Base-by-base conservation (phyloP, 1,284 basidiomycete genomes). In the Puccinia triticina region DNA sequence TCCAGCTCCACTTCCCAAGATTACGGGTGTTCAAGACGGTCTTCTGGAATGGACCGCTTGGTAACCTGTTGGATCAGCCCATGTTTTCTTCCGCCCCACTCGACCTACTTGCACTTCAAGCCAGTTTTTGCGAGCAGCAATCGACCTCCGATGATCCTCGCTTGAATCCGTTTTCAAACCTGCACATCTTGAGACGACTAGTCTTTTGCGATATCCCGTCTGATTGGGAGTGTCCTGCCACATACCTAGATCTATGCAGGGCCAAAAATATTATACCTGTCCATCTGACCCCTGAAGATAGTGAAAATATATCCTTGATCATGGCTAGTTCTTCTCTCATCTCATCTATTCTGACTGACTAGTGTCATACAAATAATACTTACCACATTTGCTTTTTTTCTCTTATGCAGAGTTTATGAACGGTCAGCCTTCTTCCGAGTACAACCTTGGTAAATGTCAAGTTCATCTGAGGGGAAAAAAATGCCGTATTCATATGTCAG, bases 1-100 rank as follows among this genome's bases (percentile, higher is more conserved):
- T 53, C 14, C 26, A 78, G 23, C 43, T 66, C 61, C 34, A 64
- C 1, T 78, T 78, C 46, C 64, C 76, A 23, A 66, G 48, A 50
- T 78, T 78, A 46, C 40, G 64, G 23, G 76, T 78, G 2, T 53
- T 78, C n/a, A 78, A 64, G 40, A 53, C 64, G 23, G 32, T 66
- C 29, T 78, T 66, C 61, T 67, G 76, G 76, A 40, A 32, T 29
- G 43, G 64, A 12, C 46, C 37, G 50, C 53, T 78, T 46, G 29
- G n/a, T 29, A n/a, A 67, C 4, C 46, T 78, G 21, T 37, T 78
- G 7, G 29, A 67, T 16, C 23, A 64, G 21, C 37, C n/a, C 26
- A 67, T 78, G 59, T 67, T 78, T n/a, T 8, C 43, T 16, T 34
- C 37, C 40, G n/a, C 72, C n/a, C 72, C 72, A 11, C 34, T 78